Conservation (phyloP, 495 filamentous ascomycete genomes). For the Lophiostoma macrostomum region DNA sequence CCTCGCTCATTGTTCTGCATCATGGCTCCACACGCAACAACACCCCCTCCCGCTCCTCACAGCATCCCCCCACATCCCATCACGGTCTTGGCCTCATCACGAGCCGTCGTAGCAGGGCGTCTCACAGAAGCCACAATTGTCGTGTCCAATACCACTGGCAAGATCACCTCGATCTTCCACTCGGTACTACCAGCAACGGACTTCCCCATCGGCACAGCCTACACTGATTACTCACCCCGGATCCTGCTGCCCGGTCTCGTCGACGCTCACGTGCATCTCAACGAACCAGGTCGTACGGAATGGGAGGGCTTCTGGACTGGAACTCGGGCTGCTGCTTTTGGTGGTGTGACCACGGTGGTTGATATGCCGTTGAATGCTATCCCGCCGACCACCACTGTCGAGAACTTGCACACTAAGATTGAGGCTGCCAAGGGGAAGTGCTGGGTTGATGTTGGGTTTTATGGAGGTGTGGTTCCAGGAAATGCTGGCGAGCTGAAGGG, state of each 20-base stretch:
- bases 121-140: slow-evolving; percentile 76
- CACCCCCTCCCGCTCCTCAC: slow-evolving; percentile 31
- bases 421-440: slow-evolving; percentile 83
- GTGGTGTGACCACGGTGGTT: slow-evolving; percentile 95
- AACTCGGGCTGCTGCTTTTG: slow-evolving; percentile 89
- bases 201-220: slow-evolving; percentile 70
- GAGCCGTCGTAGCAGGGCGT: slow-evolving; percentile 65
- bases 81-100: slow-evolving; percentile 76
- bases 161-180: slow-evolving; percentile 75
- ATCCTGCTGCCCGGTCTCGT: slow-evolving; percentile 88
- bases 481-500: slow-evolving; percentile 77
- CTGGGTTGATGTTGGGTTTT: slow-evolving; percentile 99
- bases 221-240: slow-evolving; percentile 82
- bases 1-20: background rate
- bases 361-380: slow-evolving; percentile 99
- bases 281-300: slow-evolving; percentile 95
- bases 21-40: slow-evolving; percentile 36
- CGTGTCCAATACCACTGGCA: slow-evolving; percentile 74
- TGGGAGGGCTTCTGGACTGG: slow-evolving; percentile 98
- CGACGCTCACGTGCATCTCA: slow-evolving; percentile 96
- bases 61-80: slow-evolving; percentile 42
- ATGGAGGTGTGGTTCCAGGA: slow-evolving; percentile 91
- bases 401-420: slow-evolving; percentile 78
- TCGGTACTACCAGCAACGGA: slow-evolving; percentile 65
- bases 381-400: slow-evolving; percentile 88